Evolutionary conservation across 129 eudicot genomes (phyloP), one percentile per base, ranked within the genome.

Genomic region (Rutidosis leptorrhynchoides): DNA sequence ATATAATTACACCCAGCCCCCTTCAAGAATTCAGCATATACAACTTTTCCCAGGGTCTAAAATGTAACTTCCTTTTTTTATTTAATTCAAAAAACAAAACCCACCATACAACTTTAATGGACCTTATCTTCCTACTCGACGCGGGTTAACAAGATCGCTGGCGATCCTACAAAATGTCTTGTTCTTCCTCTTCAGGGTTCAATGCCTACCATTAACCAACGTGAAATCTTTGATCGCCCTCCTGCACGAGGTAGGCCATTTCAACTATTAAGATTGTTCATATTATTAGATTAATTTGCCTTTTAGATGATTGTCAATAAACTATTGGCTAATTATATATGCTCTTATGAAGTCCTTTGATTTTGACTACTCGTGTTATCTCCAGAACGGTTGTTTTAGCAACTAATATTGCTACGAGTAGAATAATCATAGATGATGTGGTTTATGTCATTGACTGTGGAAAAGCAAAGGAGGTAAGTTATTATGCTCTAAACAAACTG

Each of bases 171-270:
- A 61, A 88, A 84, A 64, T 89, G 63, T 69, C 78, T 93, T 37
- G 69, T 86, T 61, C 84, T 93, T 71, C 99, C 99, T 53, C 89
- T 93, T 76, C 99, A 93, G 61, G 99, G 99, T 70, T 93, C 99
- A 52, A 93, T 93, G 99, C 96, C 96, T 48, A 85, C 99, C 46
- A 48, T 84, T 46, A 86, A 84, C 86, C 99, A 93, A 69, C 99
- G 95, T 17, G 96, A 93, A 71, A 93, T 93, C 20, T 93, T 93
- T 79, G 90, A 86, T 74, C 87, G 89, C 21, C 99, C 99, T 71
- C 95, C 99, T 22, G 72, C 74, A 81, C 30, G 43, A 86, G 99
- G 99, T 84, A 74, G 27, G 49, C 60, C 20, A 53, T 64, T 58
- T 56, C 53, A 40, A 27, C 71, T 40, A 26, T 26, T 22, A 54